Evolutionary conservation across 2,329 filamentous ascomycete genomes (phyloP).

Genomic region (Paraphoma sp.): DNA sequence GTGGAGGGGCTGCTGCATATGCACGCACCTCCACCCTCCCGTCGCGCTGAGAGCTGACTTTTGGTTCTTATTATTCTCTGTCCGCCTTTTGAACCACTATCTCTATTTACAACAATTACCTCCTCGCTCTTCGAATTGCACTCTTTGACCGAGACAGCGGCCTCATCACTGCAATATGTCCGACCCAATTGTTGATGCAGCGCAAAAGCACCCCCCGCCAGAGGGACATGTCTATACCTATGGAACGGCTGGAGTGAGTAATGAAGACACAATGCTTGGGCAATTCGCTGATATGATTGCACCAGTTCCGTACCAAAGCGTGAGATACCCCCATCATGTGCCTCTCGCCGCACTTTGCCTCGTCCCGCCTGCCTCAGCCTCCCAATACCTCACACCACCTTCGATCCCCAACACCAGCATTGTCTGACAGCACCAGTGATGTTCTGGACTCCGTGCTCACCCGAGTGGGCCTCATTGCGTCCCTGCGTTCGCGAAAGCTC

Average conservation of each 20-base stretch:
- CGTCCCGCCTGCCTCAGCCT: not conserved
- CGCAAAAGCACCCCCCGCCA: conserved; percentile 46
- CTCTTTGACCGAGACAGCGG: not conserved
- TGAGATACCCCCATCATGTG: conserved; percentile 47
- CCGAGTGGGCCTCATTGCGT: conserved; percentile 87
- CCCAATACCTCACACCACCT: conserved; percentile 20
- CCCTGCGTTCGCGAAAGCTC: conserved; percentile 87
- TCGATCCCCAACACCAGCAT: not conserved
- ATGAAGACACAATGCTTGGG: not conserved
- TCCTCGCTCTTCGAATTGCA: not conserved
- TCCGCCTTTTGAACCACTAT: not conserved
- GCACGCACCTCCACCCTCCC: conserved; percentile 15
- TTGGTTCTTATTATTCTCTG: conserved; percentile 1
- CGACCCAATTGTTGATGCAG: conserved; percentile 39
- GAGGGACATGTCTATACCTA: conserved; percentile 47
- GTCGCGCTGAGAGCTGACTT: conserved; percentile 16
- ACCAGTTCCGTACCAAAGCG: conserved; percentile 73
- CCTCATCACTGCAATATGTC: conserved; percentile 30
- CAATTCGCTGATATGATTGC: conserved; percentile 12
- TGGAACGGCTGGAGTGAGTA: conserved; percentile 58
- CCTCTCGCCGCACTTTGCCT: not conserved
- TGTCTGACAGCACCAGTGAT: conserved; percentile 60
- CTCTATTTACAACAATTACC: not conserved
- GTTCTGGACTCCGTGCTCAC: conserved; percentile 92
- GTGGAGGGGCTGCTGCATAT: conserved; percentile 13